A percentile compares a stretch with the other conserved stretches of the same genome.
These are phyloP conservation scores for Lobosporangium transversale DNA, from an alignment of 192 early-diverging fungal genomes.

Conservation along the genomic window DNA sequence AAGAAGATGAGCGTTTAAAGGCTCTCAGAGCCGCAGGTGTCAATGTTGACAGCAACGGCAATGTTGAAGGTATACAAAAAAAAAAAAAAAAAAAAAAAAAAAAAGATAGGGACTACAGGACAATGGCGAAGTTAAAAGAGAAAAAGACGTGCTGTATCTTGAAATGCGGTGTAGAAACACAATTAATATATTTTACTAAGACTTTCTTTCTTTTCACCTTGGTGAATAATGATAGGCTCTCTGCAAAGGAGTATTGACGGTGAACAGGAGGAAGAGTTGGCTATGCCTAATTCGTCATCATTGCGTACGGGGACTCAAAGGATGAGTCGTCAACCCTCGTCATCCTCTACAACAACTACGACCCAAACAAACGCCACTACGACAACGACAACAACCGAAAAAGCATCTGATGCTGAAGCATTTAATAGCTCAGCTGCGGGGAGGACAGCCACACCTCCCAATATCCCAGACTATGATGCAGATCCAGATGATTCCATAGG, in stretches of 20 bases:
- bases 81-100: not conserved
- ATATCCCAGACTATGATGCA: slow-evolving; percentile 36
- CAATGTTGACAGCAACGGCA: not conserved
- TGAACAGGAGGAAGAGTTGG: slow-evolving; percentile 6
- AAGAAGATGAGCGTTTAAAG: slow-evolving; percentile 34
- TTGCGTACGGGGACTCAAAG: slow-evolving; percentile 4
- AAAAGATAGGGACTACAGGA: not conserved
- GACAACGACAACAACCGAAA: slow-evolving; percentile 4
- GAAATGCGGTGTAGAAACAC: no score
- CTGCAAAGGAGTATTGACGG: no score
- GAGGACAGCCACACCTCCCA: not conserved
- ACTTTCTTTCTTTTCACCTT: no score
- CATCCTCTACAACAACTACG: not conserved
- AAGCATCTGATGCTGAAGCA: no score
- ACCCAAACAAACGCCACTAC: not conserved
- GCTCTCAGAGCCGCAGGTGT: slow-evolving; percentile 6
- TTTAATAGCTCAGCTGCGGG: no score
- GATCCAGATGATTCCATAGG: slow-evolving; percentile 62
- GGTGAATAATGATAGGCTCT: no score
- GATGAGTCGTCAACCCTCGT: slow-evolving; percentile 12
- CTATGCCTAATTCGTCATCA: slow-evolving; percentile 11
- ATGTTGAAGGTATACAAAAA: no score
- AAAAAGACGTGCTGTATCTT: no score
- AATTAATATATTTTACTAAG: no score
- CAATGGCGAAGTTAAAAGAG: no score